phyloP scores from a whole-genome alignment of 805 yeast genomes.

The Hanseniaspora occidentalis region DNA sequence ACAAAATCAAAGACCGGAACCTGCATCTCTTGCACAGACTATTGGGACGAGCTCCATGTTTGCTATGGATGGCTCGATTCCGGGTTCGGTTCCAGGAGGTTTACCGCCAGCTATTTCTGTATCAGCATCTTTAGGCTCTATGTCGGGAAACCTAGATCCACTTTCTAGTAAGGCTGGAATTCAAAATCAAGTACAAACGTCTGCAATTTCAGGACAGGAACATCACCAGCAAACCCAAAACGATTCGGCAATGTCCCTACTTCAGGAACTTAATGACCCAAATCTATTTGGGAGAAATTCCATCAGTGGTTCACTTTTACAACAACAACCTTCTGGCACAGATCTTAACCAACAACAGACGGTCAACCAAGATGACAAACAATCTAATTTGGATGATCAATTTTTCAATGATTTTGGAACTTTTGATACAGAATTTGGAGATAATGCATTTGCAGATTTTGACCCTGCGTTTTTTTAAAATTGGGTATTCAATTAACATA shows the following conservation, averaged over 20 bases:
- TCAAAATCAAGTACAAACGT: no score
- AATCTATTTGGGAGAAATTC: neutral
- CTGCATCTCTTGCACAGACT: neutral
- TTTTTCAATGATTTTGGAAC: neutral
- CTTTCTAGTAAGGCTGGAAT: no score
- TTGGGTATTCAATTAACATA: neutral
- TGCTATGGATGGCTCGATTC: neutral
- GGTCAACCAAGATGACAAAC: neutral
- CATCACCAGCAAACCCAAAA: neutral
- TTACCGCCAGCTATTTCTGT: no score
- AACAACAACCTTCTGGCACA: no score
- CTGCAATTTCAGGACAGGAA: no score
- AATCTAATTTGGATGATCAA: neutral
- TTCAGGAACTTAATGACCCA: neutral
- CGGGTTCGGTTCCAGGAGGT: no score
- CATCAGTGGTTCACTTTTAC: no score
- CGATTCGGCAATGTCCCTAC: neutral
- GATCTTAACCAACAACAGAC: no score
- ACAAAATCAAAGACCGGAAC: neutral
- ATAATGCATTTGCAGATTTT: constrained; percentile 19
- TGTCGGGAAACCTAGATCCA: no score
- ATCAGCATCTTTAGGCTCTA: no score
- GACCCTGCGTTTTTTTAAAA: constrained; percentile 24
- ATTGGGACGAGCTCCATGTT: neutral
- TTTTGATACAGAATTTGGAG: constrained; percentile 1